Base-by-base conservation (phyloP, 116 monocot species). In the Phalaenopsis hybrid region DNA sequence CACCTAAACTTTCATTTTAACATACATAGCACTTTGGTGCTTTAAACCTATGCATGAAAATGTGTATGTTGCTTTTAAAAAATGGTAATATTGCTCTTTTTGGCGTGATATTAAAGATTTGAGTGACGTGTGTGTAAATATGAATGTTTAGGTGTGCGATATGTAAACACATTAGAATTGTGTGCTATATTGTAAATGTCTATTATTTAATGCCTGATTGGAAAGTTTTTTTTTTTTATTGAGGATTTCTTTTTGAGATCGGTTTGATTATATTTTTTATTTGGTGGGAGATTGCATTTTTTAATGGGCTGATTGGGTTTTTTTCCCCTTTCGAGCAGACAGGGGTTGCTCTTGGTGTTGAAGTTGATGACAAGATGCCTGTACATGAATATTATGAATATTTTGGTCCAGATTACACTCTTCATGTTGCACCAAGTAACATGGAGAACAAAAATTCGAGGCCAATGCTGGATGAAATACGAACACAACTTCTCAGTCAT, bases 381-480 rank as follows among this genome's bases (percentile, higher is more conserved):
- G 68, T 78, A 28, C 82, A 93, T 78, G 93, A 93, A 48, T 93
- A 90, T 73, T 93, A 89, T 86, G 90, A 89, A 63, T 93, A 93
- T 84, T 93, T 93, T 79, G 93, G 93, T 43, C 93, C 90, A 55
- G 92, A 92, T 33, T 92, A 92, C 77, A 90, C 86, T 46, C 92
- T 92, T 88, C 88, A 90, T 84, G 88, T 90, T 48, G 87, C 86
- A 45, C 88, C 92, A 79, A 90, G 88, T 81, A 88, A 90, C 63
- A 90, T 90, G 88, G 92, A 87, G 81, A 92, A 92, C 57, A 86
- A 85, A 79, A 92, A 92, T 80, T 85, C 90, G 9, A 79, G 82
- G 0, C 79, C 78, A 46, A 79, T 84, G 45, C 43, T 92, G 43
- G 90, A 90, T 11, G 87, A 80, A 2, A 89, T 93, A 57, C 83